phyloP scores from a whole-genome alignment of 768 basidiomycete genomes.

The Mrakia hoshinonis region DNA sequence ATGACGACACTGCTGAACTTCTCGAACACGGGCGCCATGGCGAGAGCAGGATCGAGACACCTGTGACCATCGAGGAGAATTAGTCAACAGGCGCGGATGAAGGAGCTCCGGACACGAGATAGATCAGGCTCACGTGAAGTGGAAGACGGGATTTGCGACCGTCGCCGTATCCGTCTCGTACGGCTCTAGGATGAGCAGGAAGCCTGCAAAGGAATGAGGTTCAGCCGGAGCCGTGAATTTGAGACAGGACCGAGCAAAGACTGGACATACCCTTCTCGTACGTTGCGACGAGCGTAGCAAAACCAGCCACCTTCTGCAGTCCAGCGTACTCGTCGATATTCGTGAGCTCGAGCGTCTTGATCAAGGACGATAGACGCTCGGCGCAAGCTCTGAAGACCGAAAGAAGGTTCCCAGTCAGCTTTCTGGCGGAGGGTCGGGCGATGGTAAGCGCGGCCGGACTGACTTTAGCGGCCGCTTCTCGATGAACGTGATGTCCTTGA shows the following conservation, averaged over 20 bases:
- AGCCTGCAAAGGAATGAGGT: constrained; percentile 50
- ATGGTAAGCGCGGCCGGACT: constrained; percentile 30
- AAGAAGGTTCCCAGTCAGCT: background rate
- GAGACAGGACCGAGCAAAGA: background rate
- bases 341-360: constrained; percentile 79
- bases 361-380: constrained; percentile 85
- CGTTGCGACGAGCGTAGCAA: constrained; percentile 92
- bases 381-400: constrained; percentile 64
- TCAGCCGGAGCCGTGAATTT: background rate
- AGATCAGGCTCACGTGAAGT: constrained; percentile 63
- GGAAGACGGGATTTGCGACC: constrained; percentile 96
- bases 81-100: background rate
- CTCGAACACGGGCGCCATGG: constrained; percentile 96
- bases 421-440: too few relatives aligned
- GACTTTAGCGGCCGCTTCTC: constrained; percentile 85
- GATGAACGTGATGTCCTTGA: constrained; percentile 98
- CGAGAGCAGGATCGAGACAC: constrained; percentile 92
- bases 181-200: constrained; percentile 90
- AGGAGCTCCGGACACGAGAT: too few relatives aligned
- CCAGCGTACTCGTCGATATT: constrained; percentile 84
- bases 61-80: constrained; percentile 44
- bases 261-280: constrained; percentile 76
- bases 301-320: constrained; percentile 88
- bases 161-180: constrained; percentile 98
- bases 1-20: constrained; percentile 97